Conservation (phyloP, 441 rosid genomes). For the Gossypium trilobum region DNA sequence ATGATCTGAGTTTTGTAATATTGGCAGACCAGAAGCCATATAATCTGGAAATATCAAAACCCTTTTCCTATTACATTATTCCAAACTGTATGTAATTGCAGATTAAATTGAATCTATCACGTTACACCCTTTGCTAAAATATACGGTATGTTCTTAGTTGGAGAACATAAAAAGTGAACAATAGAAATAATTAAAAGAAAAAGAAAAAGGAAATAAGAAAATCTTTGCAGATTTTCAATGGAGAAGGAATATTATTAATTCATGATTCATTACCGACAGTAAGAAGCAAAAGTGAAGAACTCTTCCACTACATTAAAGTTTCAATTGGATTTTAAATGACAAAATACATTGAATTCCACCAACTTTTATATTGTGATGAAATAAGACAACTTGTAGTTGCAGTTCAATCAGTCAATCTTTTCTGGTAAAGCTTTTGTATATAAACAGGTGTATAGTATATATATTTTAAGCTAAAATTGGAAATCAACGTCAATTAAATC, state of each 20-base stretch:
- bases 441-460: background rate
- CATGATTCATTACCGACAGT: slow-evolving; percentile 7
- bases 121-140: too few relatives aligned
- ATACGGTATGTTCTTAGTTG: background rate
- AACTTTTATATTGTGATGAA: background rate
- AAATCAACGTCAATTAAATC: background rate
- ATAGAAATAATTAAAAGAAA: background rate
- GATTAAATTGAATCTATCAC: background rate
- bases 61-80: background rate
- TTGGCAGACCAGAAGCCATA: background rate
- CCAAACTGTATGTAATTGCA: background rate
- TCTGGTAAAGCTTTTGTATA: background rate
- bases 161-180: background rate
- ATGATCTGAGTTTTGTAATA: background rate
- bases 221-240: background rate
- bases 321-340: background rate
- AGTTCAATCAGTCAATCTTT: background rate
- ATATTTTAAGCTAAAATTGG: background rate
- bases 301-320: slow-evolving; percentile 3
- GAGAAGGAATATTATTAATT: background rate
- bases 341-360: slow-evolving; percentile 8
- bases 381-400: background rate
- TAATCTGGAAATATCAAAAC: background rate
- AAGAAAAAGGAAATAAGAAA: background rate
- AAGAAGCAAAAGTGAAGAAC: slow-evolving; percentile 3